A percentile compares a stretch with the other conserved stretches of the same genome.
Evolutionary conservation across 345 rosid species (phyloP).

Genomic region (Lumnitzera littorea): DNA sequence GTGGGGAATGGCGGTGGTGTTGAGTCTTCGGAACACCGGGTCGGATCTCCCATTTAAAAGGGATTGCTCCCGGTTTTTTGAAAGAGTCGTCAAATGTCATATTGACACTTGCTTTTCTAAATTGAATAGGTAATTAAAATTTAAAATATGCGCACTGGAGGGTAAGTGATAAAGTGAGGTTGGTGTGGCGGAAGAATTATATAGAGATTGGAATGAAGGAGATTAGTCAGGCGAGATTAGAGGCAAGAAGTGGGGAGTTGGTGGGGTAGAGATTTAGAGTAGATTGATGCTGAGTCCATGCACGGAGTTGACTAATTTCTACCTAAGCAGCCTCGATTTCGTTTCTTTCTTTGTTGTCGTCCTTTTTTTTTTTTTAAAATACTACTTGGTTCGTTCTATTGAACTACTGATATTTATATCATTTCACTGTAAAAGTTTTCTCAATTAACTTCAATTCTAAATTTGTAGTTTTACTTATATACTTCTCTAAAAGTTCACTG

Average conservation of each 20-base stretch:
- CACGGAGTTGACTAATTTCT: too few relatives aligned
- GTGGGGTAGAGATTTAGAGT: conserved; percentile 11
- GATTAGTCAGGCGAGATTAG: conserved; percentile 31
- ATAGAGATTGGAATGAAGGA: conserved; percentile 1
- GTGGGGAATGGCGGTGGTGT: conserved; percentile 18
- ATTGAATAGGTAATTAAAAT: too few relatives aligned
- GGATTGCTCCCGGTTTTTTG: conserved; percentile 68
- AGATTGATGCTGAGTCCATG: too few relatives aligned
- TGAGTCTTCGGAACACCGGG: conserved; percentile 84
- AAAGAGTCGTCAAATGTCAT: conserved; percentile 64
- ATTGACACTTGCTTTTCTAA: neutral
- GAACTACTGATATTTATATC: too few relatives aligned
- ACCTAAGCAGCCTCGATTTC: too few relatives aligned
- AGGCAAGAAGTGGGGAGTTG: conserved; percentile 40
- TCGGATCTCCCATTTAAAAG: conserved; percentile 97
- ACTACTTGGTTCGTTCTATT: too few relatives aligned
- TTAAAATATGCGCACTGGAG: neutral
- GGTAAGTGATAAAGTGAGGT: neutral
- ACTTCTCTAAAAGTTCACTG: too few relatives aligned
- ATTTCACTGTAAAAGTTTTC: too few relatives aligned
- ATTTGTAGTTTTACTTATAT: too few relatives aligned
- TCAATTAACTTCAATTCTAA: too few relatives aligned
- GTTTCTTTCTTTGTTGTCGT: too few relatives aligned
- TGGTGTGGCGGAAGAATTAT: neutral
- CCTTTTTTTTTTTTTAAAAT: too few relatives aligned